A percentile compares a stretch with the other conserved stretches of the same genome.
phyloP scores from a whole-genome alignment of 2,329 filamentous ascomycete species.

The Fusarium agapanthi region DNA sequence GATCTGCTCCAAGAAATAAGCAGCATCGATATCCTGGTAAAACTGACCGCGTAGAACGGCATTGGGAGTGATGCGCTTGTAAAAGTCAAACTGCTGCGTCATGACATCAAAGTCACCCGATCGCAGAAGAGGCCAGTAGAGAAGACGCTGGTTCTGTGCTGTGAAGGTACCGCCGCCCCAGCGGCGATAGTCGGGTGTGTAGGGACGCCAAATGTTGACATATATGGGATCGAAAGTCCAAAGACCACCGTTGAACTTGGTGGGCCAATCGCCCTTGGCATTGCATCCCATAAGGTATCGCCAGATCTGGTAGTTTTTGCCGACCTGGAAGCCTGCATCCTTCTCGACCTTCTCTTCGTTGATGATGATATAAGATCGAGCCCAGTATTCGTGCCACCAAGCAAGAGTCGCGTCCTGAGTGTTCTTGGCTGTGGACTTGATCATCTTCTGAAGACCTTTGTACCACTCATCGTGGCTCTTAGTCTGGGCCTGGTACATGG shows the following conservation, averaged over 20 bases:
- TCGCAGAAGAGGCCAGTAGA: neutral
- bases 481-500: neutral
- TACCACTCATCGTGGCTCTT: neutral
- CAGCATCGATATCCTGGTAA: neutral
- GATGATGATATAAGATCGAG: constrained; percentile 1
- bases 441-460: neutral
- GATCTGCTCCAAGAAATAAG: neutral
- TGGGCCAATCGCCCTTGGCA: neutral
- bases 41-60: neutral
- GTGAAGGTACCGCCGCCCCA: neutral
- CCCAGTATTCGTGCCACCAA: constrained; percentile 7
- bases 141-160: neutral
- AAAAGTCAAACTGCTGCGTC: constrained; percentile 10
- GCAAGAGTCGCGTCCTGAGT: neutral
- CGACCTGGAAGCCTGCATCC: neutral
- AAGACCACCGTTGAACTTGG: constrained; percentile 9
- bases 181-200: neutral
- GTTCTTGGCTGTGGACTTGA: constrained; percentile 1
- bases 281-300: constrained; percentile 15
- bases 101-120: constrained; percentile 7
- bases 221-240: constrained; percentile 5
- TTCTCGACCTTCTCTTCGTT: neutral
- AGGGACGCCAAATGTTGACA: neutral
- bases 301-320: constrained; percentile 10
- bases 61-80: constrained; percentile 2